A percentile compares a stretch with the other conserved stretches of the same genome.
Conservation (phyloP, 1,139 yeast genomes). For the Geotrichum carabidarum region DNA sequence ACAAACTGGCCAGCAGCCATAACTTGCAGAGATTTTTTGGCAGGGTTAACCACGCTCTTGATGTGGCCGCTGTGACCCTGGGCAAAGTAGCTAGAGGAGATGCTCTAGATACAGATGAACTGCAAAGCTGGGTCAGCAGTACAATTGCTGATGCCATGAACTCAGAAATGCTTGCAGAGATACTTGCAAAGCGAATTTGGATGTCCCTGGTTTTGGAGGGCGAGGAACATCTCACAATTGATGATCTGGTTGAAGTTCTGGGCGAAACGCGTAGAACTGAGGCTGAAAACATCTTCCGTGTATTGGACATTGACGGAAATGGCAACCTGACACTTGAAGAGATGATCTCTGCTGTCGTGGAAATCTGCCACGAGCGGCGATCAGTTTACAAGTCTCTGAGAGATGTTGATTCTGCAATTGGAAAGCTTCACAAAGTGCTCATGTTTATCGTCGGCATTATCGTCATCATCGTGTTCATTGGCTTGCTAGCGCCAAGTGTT, state of each 20-base stretch:
- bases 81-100: slow-evolving; percentile 33
- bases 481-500: slow-evolving; percentile 42
- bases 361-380: slow-evolving; percentile 37
- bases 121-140: slow-evolving; percentile 26
- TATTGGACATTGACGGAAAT: slow-evolving; percentile 38
- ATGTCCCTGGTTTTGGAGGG: slow-evolving; percentile 41
- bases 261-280: slow-evolving; percentile 34
- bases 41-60: slow-evolving; percentile 32
- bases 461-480: slow-evolving; percentile 39
- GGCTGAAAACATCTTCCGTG: slow-evolving; percentile 36
- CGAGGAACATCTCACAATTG: slow-evolving; percentile 34
- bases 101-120: slow-evolving; percentile 10
- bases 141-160: slow-evolving; percentile 38
- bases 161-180: slow-evolving; percentile 31
- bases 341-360: slow-evolving; percentile 35
- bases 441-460: slow-evolving; percentile 36
- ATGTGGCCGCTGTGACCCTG: slow-evolving; percentile 32
- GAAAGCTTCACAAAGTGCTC: slow-evolving; percentile 38
- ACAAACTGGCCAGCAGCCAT: slow-evolving; percentile 23
- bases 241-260: slow-evolving; percentile 39
- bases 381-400: slow-evolving; percentile 38
- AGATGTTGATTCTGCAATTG: slow-evolving; percentile 42
- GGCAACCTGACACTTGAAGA: slow-evolving; percentile 40
- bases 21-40: slow-evolving; percentile 32
- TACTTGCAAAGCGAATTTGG: slow-evolving; percentile 42